A percentile compares a stretch with the other conserved stretches of the same genome.
phyloP scores from a whole-genome alignment of 2,329 filamentous ascomycete species.

The Trichoderma citrinoviride region DNA sequence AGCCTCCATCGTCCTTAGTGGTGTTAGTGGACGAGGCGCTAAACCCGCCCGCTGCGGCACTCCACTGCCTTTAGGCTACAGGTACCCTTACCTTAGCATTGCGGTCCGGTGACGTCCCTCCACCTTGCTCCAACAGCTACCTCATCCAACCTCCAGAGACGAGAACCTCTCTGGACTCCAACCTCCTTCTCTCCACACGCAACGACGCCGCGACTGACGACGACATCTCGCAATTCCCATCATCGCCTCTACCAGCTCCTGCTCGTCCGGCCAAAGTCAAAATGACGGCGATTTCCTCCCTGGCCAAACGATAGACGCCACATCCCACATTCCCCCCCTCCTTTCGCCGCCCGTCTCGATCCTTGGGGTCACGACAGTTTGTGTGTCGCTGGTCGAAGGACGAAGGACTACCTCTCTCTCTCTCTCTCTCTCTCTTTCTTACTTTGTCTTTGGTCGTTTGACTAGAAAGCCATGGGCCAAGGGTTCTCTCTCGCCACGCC shows the following conservation, averaged over 20 bases:
- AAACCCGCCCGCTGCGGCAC: neutral
- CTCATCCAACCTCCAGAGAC: neutral
- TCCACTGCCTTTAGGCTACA: neutral
- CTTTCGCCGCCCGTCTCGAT: neutral
- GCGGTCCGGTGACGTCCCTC: constrained; percentile 11
- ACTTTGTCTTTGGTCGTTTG: neutral
- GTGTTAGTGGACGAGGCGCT: neutral
- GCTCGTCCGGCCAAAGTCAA: neutral
- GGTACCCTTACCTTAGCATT: no score
- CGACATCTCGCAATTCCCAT: neutral
- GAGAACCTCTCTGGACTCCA: neutral
- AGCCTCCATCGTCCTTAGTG: neutral
- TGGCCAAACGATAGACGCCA: constrained; percentile 18
- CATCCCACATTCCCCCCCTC: neutral
- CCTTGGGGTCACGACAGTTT: neutral
- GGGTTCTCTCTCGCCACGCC: constrained; percentile 92
- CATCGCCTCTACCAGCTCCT: neutral
- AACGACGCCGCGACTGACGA: neutral
- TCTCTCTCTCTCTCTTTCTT: constrained; percentile 17
- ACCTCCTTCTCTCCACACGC: neutral
- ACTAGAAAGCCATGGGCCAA: constrained; percentile 71
- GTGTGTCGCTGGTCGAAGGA: neutral
- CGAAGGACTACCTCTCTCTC: neutral
- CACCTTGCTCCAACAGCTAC: neutral
- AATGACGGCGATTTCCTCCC: constrained; percentile 21